Evolutionary conservation across 805 yeast species (phyloP).

Genomic region (Wickerhamiella vanderwaltii): DNA sequence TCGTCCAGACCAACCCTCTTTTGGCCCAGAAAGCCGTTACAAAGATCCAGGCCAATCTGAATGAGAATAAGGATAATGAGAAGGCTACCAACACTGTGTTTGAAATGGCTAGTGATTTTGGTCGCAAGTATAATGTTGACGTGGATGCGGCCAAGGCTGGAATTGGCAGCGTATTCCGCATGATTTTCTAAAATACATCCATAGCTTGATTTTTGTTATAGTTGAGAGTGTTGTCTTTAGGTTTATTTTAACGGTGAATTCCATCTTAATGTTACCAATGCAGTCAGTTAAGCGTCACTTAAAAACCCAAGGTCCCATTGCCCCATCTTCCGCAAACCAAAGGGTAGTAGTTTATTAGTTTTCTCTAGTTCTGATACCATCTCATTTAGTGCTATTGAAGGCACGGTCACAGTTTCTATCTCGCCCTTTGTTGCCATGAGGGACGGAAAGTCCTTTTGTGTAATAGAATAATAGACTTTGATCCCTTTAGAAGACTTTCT

Average conservation of each 20-base stretch:
- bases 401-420: conserved; percentile 31
- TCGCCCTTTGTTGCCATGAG: conserved; percentile 30
- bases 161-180: conserved; percentile 4
- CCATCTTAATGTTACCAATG: conserved; percentile 8
- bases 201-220: neutral
- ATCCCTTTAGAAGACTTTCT: conserved; percentile 25
- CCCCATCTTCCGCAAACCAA: conserved; percentile 17
- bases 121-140: conserved; percentile 1
- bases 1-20: conserved; percentile 6
- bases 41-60: neutral
- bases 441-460: conserved; percentile 22
- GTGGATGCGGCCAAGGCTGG: conserved; percentile 1
- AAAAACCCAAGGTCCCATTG: conserved; percentile 27
- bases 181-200: neutral
- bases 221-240: conserved; percentile 1
- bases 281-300: neutral
- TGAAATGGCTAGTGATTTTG: conserved; percentile 4
- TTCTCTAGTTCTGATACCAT: conserved; percentile 25
- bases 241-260: neutral
- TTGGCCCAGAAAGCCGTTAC: conserved; percentile 1
- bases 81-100: conserved; percentile 1
- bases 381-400: conserved; percentile 26
- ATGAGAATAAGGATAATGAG: neutral
- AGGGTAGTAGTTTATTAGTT: conserved; percentile 31
- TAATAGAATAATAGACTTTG: conserved; percentile 36